Percentiles rank a stretch among this genome's conserved stretches.
Evolutionary conservation across 148 eudicot genomes (phyloP).

Genomic region (Gaultheria prostrata): DNA sequence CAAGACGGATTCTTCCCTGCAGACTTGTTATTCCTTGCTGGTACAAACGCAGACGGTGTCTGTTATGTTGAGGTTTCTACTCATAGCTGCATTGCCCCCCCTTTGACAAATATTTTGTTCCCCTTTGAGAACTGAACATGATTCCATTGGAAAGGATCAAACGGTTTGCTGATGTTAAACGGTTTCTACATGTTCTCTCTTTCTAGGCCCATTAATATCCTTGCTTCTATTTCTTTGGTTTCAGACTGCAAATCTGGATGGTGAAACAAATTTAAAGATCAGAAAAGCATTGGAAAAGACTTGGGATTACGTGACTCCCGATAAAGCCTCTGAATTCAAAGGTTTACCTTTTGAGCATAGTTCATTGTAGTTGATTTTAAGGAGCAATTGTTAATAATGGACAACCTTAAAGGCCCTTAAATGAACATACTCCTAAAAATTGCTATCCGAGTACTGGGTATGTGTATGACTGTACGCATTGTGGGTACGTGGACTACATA

Average conservation of each 20-base stretch:
- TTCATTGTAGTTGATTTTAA: neutral
- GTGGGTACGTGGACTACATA: neutral
- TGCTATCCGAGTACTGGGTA: neutral
- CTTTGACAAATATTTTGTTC: neutral
- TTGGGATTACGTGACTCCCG: constrained; percentile 82
- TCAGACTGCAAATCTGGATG: constrained; percentile 96
- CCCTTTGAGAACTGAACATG: constrained; percentile 5
- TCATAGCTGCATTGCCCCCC: neutral
- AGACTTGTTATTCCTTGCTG: constrained; percentile 86
- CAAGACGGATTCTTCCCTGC: constrained; percentile 96
- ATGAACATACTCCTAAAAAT: neutral
- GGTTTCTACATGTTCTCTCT: neutral
- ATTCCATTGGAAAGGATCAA: neutral
- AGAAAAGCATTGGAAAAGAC: constrained; percentile 96
- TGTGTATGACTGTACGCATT: neutral
- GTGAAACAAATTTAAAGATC: constrained; percentile 97
- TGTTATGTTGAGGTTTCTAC: constrained; percentile 83
- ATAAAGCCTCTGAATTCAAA: constrained; percentile 76
- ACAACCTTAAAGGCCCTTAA: neutral
- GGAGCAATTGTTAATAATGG: neutral
- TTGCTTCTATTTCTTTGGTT: constrained; percentile 14
- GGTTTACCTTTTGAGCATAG: constrained; percentile 37
- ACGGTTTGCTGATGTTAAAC: constrained; percentile 5
- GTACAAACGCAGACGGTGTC: constrained; percentile 94
- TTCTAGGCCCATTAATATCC: neutral